A percentile compares a stretch with the other conserved stretches of the same genome.
Evolutionary conservation across 2,329 filamentous ascomycete genomes (phyloP).

Genomic region (Pleomassaria siparia): DNA sequence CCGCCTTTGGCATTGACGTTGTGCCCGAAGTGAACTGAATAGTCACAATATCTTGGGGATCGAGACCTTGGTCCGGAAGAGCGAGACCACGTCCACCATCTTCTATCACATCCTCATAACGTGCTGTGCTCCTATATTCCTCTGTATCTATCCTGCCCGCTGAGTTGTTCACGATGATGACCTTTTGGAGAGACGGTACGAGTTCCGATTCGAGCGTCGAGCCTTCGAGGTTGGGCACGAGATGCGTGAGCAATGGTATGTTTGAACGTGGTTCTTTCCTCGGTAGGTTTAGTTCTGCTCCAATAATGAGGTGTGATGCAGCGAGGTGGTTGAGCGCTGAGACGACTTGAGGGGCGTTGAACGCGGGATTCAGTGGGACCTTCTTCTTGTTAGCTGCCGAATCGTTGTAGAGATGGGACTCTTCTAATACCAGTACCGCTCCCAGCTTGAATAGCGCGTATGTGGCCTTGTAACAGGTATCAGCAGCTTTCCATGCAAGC

Average conservation of each 20-base stretch:
- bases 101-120: constrained; percentile 50
- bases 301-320: constrained; percentile 75
- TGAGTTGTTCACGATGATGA: constrained; percentile 82
- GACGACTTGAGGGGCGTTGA: constrained; percentile 76
- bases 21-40: constrained; percentile 99
- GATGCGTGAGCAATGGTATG: constrained; percentile 56
- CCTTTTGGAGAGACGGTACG: constrained; percentile 68
- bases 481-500: constrained; percentile 7
- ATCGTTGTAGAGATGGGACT: not conserved
- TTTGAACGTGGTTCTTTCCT: constrained; percentile 64
- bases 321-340: constrained; percentile 76
- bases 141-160: constrained; percentile 53
- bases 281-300: constrained; percentile 83
- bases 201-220: constrained; percentile 53
- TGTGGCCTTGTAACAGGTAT: constrained; percentile 51
- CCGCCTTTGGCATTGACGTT: constrained; percentile 86
- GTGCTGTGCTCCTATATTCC: constrained; percentile 38
- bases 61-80: constrained; percentile 53
- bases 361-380: constrained; percentile 89
- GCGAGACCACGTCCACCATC: constrained; percentile 44
- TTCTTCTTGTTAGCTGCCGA: constrained; percentile 24
- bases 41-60: constrained; percentile 75
- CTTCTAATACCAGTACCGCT: constrained; percentile 68
- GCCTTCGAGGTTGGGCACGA: constrained; percentile 53
- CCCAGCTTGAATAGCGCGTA: constrained; percentile 94